phyloP scores from a whole-genome alignment of 2,329 filamentous ascomycete species.

The Cytospora mali region DNA sequence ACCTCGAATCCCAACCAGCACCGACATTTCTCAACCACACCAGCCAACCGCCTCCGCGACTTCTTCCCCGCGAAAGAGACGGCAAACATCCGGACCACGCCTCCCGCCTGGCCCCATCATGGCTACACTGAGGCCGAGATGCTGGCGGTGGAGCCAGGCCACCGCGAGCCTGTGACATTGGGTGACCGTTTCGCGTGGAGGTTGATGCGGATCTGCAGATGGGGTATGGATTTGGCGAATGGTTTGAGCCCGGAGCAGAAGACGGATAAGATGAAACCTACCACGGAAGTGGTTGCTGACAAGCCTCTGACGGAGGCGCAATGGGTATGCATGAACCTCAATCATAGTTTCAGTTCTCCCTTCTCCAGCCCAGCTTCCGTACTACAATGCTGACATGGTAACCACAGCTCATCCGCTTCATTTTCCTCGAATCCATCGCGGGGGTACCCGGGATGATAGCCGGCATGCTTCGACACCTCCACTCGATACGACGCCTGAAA shows the following conservation, averaged over 20 bases:
- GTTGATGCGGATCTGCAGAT: slow-evolving; percentile 75
- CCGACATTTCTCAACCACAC: slow-evolving; percentile 54
- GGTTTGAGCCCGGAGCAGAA: slow-evolving; percentile 74
- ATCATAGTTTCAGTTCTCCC: neutral
- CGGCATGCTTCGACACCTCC: slow-evolving; percentile 88
- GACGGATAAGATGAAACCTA: slow-evolving; percentile 59
- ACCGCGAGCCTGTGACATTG: slow-evolving; percentile 71
- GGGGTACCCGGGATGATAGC: slow-evolving; percentile 97
- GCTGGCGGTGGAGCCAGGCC: slow-evolving; percentile 71
- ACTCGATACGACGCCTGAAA: slow-evolving; percentile 81
- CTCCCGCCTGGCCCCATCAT: slow-evolving; percentile 70
- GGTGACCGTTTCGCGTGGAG: slow-evolving; percentile 80
- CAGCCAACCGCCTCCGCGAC: slow-evolving; percentile 50
- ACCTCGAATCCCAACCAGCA: slow-evolving; percentile 32
- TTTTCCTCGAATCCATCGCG: slow-evolving; percentile 93
- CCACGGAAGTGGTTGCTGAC: slow-evolving; percentile 54
- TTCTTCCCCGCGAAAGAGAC: slow-evolving; percentile 67
- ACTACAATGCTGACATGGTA: neutral
- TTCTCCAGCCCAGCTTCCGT: neutral
- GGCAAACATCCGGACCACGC: slow-evolving; percentile 62
- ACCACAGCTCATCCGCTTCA: slow-evolving; percentile 71
- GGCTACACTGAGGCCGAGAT: slow-evolving; percentile 81
- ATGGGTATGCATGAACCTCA: slow-evolving; percentile 57
- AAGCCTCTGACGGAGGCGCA: slow-evolving; percentile 78
- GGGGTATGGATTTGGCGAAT: slow-evolving; percentile 79